phyloP scores from a whole-genome alignment of 1,139 yeast species.

The Schizosaccharomyces versatilis region DNA sequence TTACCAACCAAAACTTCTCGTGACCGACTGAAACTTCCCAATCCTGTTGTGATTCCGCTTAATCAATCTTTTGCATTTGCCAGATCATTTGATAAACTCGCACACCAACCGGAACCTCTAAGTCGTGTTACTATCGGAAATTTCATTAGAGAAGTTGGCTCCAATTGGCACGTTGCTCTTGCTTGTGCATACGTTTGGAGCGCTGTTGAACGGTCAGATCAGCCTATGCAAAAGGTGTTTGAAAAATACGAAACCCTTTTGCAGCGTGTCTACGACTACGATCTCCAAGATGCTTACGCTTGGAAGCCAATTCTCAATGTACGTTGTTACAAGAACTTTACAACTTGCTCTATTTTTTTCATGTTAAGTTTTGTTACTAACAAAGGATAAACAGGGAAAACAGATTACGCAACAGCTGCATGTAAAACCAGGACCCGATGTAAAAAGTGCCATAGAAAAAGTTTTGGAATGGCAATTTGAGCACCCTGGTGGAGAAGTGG shows the following conservation, averaged over 20 bases:
- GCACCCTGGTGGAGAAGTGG: slow-evolving; percentile 15
- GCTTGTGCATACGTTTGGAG: background rate
- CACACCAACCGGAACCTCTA: slow-evolving; percentile 2
- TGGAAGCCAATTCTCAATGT: slow-evolving; percentile 19
- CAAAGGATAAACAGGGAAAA: slow-evolving; percentile 10
- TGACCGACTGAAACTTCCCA: slow-evolving; percentile 2
- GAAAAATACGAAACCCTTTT: slow-evolving; percentile 4
- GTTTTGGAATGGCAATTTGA: slow-evolving; percentile 26
- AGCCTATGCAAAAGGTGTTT: background rate
- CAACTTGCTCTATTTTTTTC: background rate
- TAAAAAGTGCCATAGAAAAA: slow-evolving; percentile 22
- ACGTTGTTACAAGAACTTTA: background rate
- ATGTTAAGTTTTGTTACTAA: background rate
- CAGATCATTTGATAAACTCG: slow-evolving; percentile 14
- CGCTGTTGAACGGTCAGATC: background rate
- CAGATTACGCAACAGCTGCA: slow-evolving; percentile 8
- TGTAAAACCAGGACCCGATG: slow-evolving; percentile 12
- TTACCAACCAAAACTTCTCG: slow-evolving; percentile 21
- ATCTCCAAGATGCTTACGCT: slow-evolving; percentile 18
- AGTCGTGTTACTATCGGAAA: background rate
- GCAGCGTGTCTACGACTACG: slow-evolving; percentile 6
- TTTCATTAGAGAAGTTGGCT: background rate
- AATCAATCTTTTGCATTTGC: slow-evolving; percentile 8
- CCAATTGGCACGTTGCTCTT: background rate
- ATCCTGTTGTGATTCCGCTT: background rate